Evolutionary conservation across 1,139 yeast species (phyloP).

Genomic region (Yamadazyma siamensis): DNA sequence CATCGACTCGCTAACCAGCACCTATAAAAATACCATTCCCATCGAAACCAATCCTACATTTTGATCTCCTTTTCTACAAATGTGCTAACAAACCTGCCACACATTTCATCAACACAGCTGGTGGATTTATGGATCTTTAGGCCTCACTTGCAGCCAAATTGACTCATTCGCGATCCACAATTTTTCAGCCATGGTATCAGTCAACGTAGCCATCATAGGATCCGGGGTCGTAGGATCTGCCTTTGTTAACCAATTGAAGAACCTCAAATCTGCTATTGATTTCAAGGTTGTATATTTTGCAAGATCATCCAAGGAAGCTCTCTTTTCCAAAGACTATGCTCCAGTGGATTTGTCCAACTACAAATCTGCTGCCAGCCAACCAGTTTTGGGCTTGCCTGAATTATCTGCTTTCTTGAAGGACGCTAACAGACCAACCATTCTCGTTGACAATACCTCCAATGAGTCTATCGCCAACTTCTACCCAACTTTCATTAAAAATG

Average conservation of each 20-base stretch:
- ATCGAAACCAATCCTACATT: no score
- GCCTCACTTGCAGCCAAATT: no score
- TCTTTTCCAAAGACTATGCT: constrained; percentile 62
- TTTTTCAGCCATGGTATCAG: no score
- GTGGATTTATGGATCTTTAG: no score
- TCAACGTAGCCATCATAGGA: constrained; percentile 80
- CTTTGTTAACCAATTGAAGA: constrained; percentile 62
- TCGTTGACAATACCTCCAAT: constrained; percentile 93
- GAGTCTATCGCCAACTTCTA: constrained; percentile 72
- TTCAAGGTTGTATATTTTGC: constrained; percentile 83
- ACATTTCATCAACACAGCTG: no score
- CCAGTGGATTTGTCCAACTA: constrained; percentile 67
- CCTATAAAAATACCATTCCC: no score
- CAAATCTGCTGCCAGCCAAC: constrained; percentile 47
- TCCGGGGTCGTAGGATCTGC: constrained; percentile 96
- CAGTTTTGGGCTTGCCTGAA: constrained; percentile 54
- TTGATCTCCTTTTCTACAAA: no score
- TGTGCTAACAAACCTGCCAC: no score
- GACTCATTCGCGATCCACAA: no score
- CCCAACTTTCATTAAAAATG: constrained; percentile 67
- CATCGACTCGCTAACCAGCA: no score
- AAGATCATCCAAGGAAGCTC: constrained; percentile 62
- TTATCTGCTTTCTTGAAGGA: constrained; percentile 60
- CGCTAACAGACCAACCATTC: constrained; percentile 71
- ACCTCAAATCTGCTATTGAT: constrained; percentile 54